Percentiles rank a stretch among this genome's conserved stretches.
phyloP scores from a whole-genome alignment of 441 rosid genomes.

The California macrophylla region DNA sequence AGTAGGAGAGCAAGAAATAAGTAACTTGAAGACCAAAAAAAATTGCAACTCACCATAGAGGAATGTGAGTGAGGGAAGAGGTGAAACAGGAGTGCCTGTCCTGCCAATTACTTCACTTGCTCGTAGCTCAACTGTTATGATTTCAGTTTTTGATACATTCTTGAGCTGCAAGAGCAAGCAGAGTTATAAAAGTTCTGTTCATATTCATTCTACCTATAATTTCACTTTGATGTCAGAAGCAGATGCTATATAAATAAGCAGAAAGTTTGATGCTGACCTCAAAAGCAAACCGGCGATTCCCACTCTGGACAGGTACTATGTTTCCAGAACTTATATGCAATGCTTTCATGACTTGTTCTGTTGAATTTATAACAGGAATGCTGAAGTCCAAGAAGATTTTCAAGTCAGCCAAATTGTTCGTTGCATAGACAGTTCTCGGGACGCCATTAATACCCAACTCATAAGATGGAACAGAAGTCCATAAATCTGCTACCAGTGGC shows the following conservation, averaged over 20 bases:
- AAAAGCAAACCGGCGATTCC: slow-evolving; percentile 37
- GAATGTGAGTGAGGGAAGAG: slow-evolving; percentile 29
- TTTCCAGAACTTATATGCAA: slow-evolving; percentile 29
- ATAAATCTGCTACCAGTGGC: slow-evolving; percentile 42
- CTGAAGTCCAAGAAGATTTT: slow-evolving; percentile 45
- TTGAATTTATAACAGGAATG: slow-evolving; percentile 38
- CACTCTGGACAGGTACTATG: slow-evolving; percentile 26
- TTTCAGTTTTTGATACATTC: slow-evolving; percentile 30
- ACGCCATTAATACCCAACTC: slow-evolving; percentile 33
- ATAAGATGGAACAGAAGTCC: slow-evolving; percentile 45
- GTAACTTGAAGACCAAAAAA: slow-evolving; percentile 3
- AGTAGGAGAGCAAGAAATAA: slow-evolving; percentile 6
- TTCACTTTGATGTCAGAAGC: background rate
- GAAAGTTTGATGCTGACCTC: slow-evolving; percentile 26
- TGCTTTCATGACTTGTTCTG: slow-evolving; percentile 34
- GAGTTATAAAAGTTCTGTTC: background rate
- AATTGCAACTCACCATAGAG: slow-evolving; percentile 33
- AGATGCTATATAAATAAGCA: background rate
- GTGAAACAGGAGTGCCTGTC: slow-evolving; percentile 36
- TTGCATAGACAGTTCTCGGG: slow-evolving; percentile 41
- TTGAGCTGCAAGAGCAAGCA: slow-evolving; percentile 28
- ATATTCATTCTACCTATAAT: background rate
- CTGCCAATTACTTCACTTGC: slow-evolving; percentile 29
- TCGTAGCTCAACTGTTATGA: slow-evolving; percentile 34
- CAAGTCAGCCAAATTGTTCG: slow-evolving; percentile 32